A percentile compares a stretch with the other conserved stretches of the same genome.
These are phyloP conservation scores for Apostasia shenzhenica DNA, from an alignment of 106 monocot species.

Conservation along the genomic window DNA sequence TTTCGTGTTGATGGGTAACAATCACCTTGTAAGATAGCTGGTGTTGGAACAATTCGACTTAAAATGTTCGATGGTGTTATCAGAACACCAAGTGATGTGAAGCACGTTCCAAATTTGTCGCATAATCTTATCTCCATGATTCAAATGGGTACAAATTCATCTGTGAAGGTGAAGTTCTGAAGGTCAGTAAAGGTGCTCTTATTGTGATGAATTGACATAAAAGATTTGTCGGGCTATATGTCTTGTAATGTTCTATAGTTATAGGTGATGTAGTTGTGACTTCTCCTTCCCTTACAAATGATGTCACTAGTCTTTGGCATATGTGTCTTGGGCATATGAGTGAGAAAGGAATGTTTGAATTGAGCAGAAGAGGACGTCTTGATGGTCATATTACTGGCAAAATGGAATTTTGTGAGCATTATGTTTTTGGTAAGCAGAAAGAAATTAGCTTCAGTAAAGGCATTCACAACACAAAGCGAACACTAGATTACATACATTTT, in stretches of 20 bases:
- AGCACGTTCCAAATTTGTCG: conserved; percentile 1
- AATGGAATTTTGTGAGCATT: not conserved
- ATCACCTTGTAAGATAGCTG: not conserved
- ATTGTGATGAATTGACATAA: not conserved
- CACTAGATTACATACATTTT: conserved; percentile 5
- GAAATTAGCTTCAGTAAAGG: not conserved
- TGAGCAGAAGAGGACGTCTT: conserved; percentile 1
- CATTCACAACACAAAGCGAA: not conserved
- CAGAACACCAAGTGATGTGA: not conserved
- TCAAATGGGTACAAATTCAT: not conserved
- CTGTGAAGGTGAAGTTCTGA: not conserved
- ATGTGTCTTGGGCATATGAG: conserved; percentile 3
- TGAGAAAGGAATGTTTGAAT: not conserved
- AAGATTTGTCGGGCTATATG: not conserved
- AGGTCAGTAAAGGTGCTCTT: not conserved
- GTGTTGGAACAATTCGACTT: not conserved
- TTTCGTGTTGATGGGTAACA: conserved; percentile 5
- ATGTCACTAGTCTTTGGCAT: not conserved
- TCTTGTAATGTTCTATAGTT: not conserved
- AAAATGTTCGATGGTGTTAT: conserved; percentile 9
- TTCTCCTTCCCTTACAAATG: not conserved
- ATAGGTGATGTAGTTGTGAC: not conserved
- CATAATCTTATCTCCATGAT: conserved; percentile 7
- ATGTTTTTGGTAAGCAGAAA: not conserved
- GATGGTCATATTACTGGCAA: not conserved